Evolutionary conservation across 805 yeast genomes (phyloP).

Genomic region (Wickerhamiella brachini): DNA sequence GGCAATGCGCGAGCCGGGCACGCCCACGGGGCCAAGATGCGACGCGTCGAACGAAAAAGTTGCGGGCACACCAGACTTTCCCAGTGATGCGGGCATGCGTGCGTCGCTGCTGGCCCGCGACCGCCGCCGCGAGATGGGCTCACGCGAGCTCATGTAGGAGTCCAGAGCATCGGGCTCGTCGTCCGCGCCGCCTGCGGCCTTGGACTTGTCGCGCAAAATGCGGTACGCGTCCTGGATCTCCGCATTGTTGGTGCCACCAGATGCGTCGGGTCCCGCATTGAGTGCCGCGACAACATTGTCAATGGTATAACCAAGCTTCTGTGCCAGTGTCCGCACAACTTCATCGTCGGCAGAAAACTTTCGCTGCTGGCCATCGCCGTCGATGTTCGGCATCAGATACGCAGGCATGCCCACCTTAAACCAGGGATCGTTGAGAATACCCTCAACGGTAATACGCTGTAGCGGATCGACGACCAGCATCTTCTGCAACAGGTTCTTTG

Average conservation of each 20-base stretch:
- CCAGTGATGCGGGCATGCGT: not conserved
- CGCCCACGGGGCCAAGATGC: constrained; percentile 24
- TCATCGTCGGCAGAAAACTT: constrained; percentile 44
- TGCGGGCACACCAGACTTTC: constrained; percentile 21
- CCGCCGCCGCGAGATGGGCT: constrained; percentile 7
- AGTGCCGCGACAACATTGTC: constrained; percentile 71
- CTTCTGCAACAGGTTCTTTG: constrained; percentile 64
- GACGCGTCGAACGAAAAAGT: constrained; percentile 27
- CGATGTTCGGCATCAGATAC: constrained; percentile 36
- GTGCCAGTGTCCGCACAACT: constrained; percentile 57
- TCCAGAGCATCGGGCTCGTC: constrained; percentile 11
- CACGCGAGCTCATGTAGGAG: constrained; percentile 12
- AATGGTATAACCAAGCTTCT: constrained; percentile 79
- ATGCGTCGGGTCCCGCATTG: constrained; percentile 25
- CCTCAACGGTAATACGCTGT: constrained; percentile 83
- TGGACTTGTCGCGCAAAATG: constrained; percentile 65
- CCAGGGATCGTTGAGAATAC: constrained; percentile 91
- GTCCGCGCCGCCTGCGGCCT: constrained; percentile 41
- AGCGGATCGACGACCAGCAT: constrained; percentile 93
- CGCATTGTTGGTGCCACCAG: constrained; percentile 29
- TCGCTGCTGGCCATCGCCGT: constrained; percentile 8
- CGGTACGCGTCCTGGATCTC: constrained; percentile 81
- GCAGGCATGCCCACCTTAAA: constrained; percentile 69
- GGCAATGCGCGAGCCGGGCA: constrained; percentile 58
- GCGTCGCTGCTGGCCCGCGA: constrained; percentile 1